phyloP scores from a whole-genome alignment of 129 eudicot species.

The Flaveria trinervia region DNA sequence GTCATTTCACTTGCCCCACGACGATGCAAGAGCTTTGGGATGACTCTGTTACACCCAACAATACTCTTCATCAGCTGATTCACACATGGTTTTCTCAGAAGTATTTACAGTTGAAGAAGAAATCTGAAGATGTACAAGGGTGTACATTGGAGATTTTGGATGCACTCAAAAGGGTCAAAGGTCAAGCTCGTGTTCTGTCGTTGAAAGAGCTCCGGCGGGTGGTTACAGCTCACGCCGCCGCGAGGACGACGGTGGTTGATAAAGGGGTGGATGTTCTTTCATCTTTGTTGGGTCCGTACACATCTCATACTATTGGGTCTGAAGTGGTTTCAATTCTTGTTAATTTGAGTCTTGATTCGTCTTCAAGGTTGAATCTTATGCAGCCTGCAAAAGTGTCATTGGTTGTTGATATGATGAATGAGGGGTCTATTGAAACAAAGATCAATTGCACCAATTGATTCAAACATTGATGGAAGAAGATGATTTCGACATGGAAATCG shows the following conservation, averaged over 20 bases:
- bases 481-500: conserved; percentile 43
- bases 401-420: conserved; percentile 51
- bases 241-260: conserved; percentile 38
- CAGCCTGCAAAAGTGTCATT: conserved; percentile 53
- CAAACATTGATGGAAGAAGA: conserved; percentile 43
- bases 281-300: conserved; percentile 48
- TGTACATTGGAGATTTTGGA: conserved; percentile 40
- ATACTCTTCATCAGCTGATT: conserved; percentile 47
- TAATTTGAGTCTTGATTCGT: conserved; percentile 39
- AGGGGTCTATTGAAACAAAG: conserved; percentile 57
- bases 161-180: conserved; percentile 46
- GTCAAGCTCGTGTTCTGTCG: conserved; percentile 52
- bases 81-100: conserved; percentile 57
- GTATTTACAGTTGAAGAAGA: conserved; percentile 54
- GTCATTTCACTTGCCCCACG: conserved; percentile 66
- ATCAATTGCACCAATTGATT: conserved; percentile 53
- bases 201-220: conserved; percentile 44
- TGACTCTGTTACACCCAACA: conserved; percentile 55
- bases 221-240: conserved; percentile 36
- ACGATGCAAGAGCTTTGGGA: conserved; percentile 78
- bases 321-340: conserved; percentile 55
- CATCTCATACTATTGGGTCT: conserved; percentile 56
- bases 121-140: conserved; percentile 54
- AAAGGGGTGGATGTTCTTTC: conserved; percentile 38
- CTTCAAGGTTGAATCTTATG: conserved; percentile 37